Evolutionary conservation across 768 basidiomycete species (phyloP).

Genomic region (Boletus pseudopeckii): DNA sequence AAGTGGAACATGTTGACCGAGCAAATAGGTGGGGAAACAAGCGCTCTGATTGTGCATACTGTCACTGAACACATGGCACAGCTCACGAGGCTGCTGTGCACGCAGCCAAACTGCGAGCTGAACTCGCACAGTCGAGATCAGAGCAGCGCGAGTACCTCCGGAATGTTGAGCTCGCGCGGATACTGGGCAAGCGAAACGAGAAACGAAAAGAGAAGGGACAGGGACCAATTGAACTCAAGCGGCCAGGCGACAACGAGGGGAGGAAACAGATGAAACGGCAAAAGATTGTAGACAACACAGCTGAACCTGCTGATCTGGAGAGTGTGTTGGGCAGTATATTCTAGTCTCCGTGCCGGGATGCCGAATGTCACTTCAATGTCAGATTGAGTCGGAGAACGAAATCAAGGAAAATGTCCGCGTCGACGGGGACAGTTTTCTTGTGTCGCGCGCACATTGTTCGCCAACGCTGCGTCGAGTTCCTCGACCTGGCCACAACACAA

Average conservation of each 20-base stretch:
- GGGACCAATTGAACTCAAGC: constrained; percentile 36
- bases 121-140: constrained; percentile 79
- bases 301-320: constrained; percentile 27
- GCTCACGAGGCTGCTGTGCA: constrained; percentile 93
- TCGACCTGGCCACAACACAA: constrained; percentile 33
- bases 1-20: constrained; percentile 99
- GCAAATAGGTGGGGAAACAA: constrained; percentile 80
- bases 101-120: constrained; percentile 83
- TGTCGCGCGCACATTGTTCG: constrained; percentile 62
- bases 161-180: constrained; percentile 90
- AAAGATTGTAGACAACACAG: background rate
- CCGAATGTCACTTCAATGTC: constrained; percentile 9
- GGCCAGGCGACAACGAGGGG: constrained; percentile 7
- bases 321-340: constrained; percentile 52
- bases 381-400: constrained; percentile 26
- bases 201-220: constrained; percentile 59
- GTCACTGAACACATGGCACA: constrained; percentile 32
- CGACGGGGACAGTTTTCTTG: constrained; percentile 26
- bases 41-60: background rate
- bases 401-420: constrained; percentile 15
- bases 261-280: constrained; percentile 15
- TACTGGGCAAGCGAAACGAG: constrained; percentile 76
- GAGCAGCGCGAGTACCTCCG: constrained; percentile 93
- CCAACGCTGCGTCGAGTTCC: constrained; percentile 37
- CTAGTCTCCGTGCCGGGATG: constrained; percentile 28